Conservation (phyloP, 805 yeast species). For the Lipomyces mesembrius region DNA sequence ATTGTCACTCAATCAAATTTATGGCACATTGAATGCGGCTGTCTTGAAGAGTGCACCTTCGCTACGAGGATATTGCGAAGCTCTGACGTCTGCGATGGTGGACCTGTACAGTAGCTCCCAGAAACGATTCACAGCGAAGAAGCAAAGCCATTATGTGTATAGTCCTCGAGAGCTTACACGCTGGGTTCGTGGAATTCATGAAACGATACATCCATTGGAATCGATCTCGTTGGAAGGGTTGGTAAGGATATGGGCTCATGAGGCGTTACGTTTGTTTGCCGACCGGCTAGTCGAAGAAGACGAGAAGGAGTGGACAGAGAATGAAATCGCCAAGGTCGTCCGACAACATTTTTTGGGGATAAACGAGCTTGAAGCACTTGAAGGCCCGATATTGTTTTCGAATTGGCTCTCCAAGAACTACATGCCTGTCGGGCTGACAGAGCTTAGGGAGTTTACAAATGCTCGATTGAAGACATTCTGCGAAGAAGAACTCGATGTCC, state of each 20-base stretch:
- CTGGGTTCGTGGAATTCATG: conserved; percentile 78
- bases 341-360: conserved; percentile 54
- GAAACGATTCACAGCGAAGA: conserved; percentile 47
- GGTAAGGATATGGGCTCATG: conserved; percentile 77
- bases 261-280: conserved; percentile 73
- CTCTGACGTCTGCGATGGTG: conserved; percentile 69
- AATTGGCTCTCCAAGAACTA: conserved; percentile 75
- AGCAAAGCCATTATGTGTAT: conserved; percentile 67
- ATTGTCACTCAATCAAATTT: conserved; percentile 68
- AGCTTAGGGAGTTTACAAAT: conserved; percentile 58
- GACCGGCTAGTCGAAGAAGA: conserved; percentile 62
- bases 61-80: conserved; percentile 56
- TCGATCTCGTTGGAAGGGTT: conserved; percentile 51
- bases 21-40: conserved; percentile 60
- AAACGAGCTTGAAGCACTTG: conserved; percentile 47
- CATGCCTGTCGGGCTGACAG: conserved; percentile 56
- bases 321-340: conserved; percentile 46
- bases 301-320: conserved; percentile 58
- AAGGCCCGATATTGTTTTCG: conserved; percentile 66
- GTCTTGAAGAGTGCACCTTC: conserved; percentile 65
- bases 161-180: conserved; percentile 92
- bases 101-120: conserved; percentile 58
- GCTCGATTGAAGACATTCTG: conserved; percentile 72
- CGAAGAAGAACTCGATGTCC: conserved; percentile 64
- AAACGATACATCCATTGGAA: conserved; percentile 51